Conservation (phyloP, 345 rosid genomes). For the Corchorus olitorius region DNA sequence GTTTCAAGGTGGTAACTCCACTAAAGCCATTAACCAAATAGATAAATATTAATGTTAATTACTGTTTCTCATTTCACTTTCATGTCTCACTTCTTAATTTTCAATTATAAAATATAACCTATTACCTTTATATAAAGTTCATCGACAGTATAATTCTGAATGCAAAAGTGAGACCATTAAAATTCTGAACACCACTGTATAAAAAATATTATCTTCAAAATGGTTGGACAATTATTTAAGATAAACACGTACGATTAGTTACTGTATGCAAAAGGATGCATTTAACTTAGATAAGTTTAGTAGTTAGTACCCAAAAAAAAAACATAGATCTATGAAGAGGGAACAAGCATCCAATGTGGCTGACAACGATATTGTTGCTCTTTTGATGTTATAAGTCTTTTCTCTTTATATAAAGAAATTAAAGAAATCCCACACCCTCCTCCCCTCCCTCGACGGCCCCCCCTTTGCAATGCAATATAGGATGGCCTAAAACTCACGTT, state of each 20-base stretch:
- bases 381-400: neutral
- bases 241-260: neutral
- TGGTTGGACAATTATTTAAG: too few species aligned
- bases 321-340: neutral
- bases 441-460: neutral
- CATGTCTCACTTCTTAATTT: neutral
- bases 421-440: neutral
- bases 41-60: too few species aligned
- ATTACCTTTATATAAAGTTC: neutral
- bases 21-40: neutral
- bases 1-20: neutral
- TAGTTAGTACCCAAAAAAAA: neutral
- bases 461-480: constrained; percentile 7
- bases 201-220: too few species aligned
- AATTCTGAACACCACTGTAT: neutral
- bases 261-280: neutral
- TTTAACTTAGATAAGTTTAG: neutral
- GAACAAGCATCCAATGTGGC: constrained; percentile 29
- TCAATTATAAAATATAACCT: neutral
- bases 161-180: neutral
- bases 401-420: neutral
- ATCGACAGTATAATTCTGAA: neutral
- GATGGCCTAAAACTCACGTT: constrained; percentile 24
- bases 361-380: constrained; percentile 11
- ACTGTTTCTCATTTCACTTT: neutral